Evolutionary conservation across 495 filamentous ascomycete species (phyloP), one percentile per base, ranked within the genome.

Genomic region (Thermochaetoides thermophila): DNA sequence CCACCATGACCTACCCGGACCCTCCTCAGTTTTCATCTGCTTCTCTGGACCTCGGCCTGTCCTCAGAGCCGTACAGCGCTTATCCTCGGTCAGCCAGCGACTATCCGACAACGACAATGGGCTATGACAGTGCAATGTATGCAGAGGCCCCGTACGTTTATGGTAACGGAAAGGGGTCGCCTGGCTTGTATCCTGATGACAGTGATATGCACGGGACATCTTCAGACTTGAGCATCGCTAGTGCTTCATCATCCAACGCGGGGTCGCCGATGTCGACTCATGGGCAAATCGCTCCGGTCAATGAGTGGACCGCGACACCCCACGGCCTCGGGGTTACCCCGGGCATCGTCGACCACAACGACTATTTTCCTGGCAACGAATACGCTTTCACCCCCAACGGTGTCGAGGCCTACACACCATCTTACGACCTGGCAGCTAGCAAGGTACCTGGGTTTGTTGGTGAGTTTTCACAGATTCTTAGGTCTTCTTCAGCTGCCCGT

Each of bases 211-310:
- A 2, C 49, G 40, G 69, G 63, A 38, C 63, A 45, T 44, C 59
- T 57, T 64, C 67, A 44, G 59, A 67, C 65, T 52, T 85, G 29
- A 84, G 80, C 11, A 81, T 77, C 34, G 76, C 78, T 17, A 89
- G 83, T 10, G 75, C 78, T 9, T 68, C 81, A 11, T 89, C 85
- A 2, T 92, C 85, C 4, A 69, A 75, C 20, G 77, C 82, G 44
- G 81, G 78, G 20, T 94, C 85, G 7, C 85, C 85, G 13, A 78
- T 76, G 38, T 78, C 77, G 0, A 69, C 68, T 32, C 66, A 69
- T 37, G 63, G 71, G 12, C 69, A 77, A 25, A 60, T 66, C 31
- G 57, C 69, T 24, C 58, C 63, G 49, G 60, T 73, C 46, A 52
- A 69, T 56, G 44, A 73, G 40, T 82, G 78, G 70, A 43, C 49